A percentile compares a stretch with the other conserved stretches of the same genome.
Evolutionary conservation across 192 early-diverging fungal species (phyloP).

Genomic region (Borealophlyctis nickersoniae): DNA sequence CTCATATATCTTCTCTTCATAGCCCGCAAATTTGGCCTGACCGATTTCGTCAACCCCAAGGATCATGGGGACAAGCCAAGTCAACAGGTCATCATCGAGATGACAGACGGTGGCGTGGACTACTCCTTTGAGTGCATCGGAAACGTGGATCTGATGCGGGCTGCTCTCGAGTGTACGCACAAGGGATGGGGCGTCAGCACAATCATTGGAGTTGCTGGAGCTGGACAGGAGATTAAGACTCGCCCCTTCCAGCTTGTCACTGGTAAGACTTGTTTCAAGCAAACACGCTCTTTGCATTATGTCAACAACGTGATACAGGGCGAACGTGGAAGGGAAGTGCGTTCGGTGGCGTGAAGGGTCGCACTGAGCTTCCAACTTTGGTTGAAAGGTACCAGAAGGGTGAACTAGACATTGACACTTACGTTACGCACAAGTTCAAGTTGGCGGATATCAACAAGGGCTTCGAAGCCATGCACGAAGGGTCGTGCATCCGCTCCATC

Average conservation of each 20-base stretch:
- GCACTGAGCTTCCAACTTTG: constrained; percentile 80
- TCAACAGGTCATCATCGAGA: constrained; percentile 76
- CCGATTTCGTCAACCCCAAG: constrained; percentile 86
- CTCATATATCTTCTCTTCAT: background rate
- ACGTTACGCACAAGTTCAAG: constrained; percentile 76
- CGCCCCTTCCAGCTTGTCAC: constrained; percentile 97
- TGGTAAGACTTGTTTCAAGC: constrained; percentile 31
- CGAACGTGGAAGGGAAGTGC: constrained; percentile 95
- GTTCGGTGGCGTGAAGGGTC: constrained; percentile 96
- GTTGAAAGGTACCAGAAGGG: constrained; percentile 83
- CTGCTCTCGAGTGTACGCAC: constrained; percentile 80
- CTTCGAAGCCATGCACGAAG: constrained; percentile 84
- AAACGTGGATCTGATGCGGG: constrained; percentile 88
- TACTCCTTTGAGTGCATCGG: constrained; percentile 96
- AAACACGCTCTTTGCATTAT: background rate
- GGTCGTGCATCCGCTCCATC: constrained; percentile 43
- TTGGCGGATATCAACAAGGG: constrained; percentile 89
- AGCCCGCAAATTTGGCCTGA: constrained; percentile 76
- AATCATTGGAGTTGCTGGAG: constrained; percentile 86
- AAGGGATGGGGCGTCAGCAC: constrained; percentile 85
- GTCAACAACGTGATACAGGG: constrained; percentile 30
- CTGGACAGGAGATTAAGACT: constrained; percentile 89
- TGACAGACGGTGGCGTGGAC: constrained; percentile 94
- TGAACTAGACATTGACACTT: constrained; percentile 88
- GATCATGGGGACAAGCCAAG: constrained; percentile 73